Evolutionary conservation across 208 protist genomes (phyloP).

Genomic region (Acanthamoeba culbertsoni): DNA sequence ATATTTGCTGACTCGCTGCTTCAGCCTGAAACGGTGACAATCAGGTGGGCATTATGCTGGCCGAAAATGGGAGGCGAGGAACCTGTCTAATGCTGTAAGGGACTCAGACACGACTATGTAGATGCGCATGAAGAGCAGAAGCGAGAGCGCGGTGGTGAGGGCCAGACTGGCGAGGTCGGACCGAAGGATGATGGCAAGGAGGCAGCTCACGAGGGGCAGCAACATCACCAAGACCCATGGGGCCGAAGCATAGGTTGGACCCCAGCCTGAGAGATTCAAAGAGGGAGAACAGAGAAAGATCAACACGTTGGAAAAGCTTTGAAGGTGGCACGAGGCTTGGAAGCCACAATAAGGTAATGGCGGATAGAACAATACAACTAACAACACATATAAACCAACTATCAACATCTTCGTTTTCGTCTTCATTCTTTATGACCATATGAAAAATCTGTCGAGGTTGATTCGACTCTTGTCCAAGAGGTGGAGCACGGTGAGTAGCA

Average conservation of each 20-base stretch:
- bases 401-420: background rate
- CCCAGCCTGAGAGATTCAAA: background rate
- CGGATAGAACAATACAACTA: background rate
- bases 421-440: no score
- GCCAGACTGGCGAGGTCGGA: background rate
- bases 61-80: background rate
- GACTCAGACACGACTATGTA: background rate
- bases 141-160: background rate
- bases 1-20: background rate
- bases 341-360: background rate
- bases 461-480: background rate
- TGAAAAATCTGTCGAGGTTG: background rate
- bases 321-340: background rate
- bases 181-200: background rate
- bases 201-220: background rate
- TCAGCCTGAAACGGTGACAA: background rate
- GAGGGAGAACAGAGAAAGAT: background rate
- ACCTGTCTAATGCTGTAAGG: background rate
- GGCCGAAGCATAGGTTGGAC: background rate
- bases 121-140: slow-evolving; percentile 22
- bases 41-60: background rate
- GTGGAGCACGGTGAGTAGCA: background rate
- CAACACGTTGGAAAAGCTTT: no score
- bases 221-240: slow-evolving; percentile 1
- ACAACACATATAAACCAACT: background rate